These are phyloP conservation scores for Fusarium sp. DNA, from an alignment of 2,329 filamentous ascomycete genomes.

Conservation along the genomic window DNA sequence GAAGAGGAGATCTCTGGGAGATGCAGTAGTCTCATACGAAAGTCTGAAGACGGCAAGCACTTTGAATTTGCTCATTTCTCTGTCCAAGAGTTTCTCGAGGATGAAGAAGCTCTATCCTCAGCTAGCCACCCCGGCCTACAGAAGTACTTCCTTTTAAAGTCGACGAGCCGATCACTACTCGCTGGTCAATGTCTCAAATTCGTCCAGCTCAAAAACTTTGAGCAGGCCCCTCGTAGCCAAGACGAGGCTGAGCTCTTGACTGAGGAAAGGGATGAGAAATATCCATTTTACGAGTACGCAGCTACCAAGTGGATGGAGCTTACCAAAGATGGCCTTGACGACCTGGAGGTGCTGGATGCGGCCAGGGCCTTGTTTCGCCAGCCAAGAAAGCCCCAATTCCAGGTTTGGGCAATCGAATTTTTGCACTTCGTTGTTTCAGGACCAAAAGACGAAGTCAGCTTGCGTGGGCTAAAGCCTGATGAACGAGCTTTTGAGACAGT, in stretches of 20 bases:
- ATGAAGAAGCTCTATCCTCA: neutral
- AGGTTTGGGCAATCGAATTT: slow-evolving; percentile 11
- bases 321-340: neutral
- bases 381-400: neutral
- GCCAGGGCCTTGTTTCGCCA: slow-evolving; percentile 2
- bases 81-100: slow-evolving; percentile 30
- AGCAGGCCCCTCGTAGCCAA: neutral
- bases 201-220: slow-evolving; percentile 14
- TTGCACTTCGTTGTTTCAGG: neutral
- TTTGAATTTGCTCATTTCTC: slow-evolving; percentile 39
- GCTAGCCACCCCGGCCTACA: neutral
- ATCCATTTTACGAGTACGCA: slow-evolving; percentile 21
- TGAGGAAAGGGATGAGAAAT: neutral
- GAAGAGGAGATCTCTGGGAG: slow-evolving; percentile 7
- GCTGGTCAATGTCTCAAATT: slow-evolving; percentile 15
- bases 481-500: neutral
- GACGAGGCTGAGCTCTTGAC: neutral
- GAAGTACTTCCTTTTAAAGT: neutral
- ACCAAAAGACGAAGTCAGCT: too few relatives aligned
- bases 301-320: neutral
- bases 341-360: rapidly evolving
- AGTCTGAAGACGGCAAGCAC: neutral
- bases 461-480: neutral
- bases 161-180: rapidly evolving
- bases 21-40: slow-evolving; percentile 30